These are phyloP conservation scores for Rhynchospora breviuscula DNA, from an alignment of 176 grass and related monocot genomes.

Conservation along the genomic window DNA sequence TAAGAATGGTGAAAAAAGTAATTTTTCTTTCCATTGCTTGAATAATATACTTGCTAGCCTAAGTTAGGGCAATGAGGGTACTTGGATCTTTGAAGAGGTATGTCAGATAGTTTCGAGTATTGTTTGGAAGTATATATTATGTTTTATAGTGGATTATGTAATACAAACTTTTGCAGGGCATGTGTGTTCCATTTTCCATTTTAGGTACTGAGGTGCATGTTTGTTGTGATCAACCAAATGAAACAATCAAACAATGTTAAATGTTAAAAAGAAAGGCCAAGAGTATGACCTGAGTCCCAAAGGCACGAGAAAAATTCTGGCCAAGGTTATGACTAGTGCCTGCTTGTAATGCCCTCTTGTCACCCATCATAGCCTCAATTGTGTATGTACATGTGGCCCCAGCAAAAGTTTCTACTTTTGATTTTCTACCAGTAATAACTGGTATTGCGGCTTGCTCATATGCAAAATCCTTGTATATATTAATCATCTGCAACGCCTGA, in stretches of 20 bases:
- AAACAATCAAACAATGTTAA: not conserved
- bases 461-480: slow-evolving; percentile 90
- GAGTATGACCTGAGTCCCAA: slow-evolving; percentile 74
- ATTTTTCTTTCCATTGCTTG: not conserved
- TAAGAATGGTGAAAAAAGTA: not conserved
- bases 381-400: slow-evolving; percentile 83
- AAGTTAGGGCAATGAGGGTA: not conserved
- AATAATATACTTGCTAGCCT: too few species aligned
- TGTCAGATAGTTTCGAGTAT: not conserved
- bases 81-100: not conserved
- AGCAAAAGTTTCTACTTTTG: slow-evolving; percentile 88
- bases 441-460: slow-evolving; percentile 91
- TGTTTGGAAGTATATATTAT: not conserved
- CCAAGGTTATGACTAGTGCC: slow-evolving; percentile 97
- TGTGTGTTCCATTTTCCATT: not conserved
- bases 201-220: not conserved
- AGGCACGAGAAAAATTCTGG: slow-evolving; percentile 95
- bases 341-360: slow-evolving; percentile 94
- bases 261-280: not conserved
- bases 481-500: slow-evolving; percentile 97
- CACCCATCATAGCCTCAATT: slow-evolving; percentile 99
- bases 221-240: not conserved
- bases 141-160: not conserved
- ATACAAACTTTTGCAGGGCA: not conserved
- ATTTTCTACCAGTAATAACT: slow-evolving; percentile 92